Conservation (phyloP, 352 stramenopile genomes). For the Phytophthora chlamydospora region DNA sequence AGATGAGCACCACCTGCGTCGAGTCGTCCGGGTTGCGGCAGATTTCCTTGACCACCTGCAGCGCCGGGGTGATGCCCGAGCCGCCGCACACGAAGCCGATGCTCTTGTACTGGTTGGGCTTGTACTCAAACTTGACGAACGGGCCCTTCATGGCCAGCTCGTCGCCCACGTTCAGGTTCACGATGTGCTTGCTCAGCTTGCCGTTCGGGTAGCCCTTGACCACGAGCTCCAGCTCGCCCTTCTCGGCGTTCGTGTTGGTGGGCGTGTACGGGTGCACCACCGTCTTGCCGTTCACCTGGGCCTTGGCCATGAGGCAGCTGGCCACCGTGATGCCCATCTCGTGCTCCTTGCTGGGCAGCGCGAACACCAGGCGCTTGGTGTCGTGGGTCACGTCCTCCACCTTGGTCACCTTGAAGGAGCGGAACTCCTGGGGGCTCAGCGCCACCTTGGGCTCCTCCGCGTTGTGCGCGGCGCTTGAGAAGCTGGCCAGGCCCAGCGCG, state of each 20-base stretch:
- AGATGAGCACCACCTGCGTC: slow-evolving; percentile 82
- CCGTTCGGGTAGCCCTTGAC: slow-evolving; percentile 88
- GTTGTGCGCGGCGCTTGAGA: slow-evolving; percentile 34
- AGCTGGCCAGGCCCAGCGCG: slow-evolving; percentile 35
- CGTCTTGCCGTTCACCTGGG: slow-evolving; percentile 58
- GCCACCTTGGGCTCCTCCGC: slow-evolving; percentile 52
- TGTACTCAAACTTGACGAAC: slow-evolving; percentile 87
- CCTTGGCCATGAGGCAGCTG: slow-evolving; percentile 70
- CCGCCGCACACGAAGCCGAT: slow-evolving; percentile 83
- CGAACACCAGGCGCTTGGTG: slow-evolving; percentile 66
- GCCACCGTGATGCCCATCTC: slow-evolving; percentile 70
- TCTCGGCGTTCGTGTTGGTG: slow-evolving; percentile 73
- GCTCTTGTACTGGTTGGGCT: slow-evolving; percentile 80
- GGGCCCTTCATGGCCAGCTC: slow-evolving; percentile 87
- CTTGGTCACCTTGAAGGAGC: slow-evolving; percentile 65
- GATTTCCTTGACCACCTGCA: slow-evolving; percentile 81
- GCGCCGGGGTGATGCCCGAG: slow-evolving; percentile 81
- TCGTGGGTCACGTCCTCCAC: slow-evolving; percentile 69
- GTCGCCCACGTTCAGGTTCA: slow-evolving; percentile 76
- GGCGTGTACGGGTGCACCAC: slow-evolving; percentile 89
- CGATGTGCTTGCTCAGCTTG: slow-evolving; percentile 86
- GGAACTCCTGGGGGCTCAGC: slow-evolving; percentile 64
- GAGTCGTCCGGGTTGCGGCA: slow-evolving; percentile 78
- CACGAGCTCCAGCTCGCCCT: slow-evolving; percentile 78
- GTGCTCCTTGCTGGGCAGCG: slow-evolving; percentile 58